These are phyloP conservation scores for Pythium angustatum DNA, from an alignment of 352 stramenopile genomes.

Conservation along the genomic window DNA sequence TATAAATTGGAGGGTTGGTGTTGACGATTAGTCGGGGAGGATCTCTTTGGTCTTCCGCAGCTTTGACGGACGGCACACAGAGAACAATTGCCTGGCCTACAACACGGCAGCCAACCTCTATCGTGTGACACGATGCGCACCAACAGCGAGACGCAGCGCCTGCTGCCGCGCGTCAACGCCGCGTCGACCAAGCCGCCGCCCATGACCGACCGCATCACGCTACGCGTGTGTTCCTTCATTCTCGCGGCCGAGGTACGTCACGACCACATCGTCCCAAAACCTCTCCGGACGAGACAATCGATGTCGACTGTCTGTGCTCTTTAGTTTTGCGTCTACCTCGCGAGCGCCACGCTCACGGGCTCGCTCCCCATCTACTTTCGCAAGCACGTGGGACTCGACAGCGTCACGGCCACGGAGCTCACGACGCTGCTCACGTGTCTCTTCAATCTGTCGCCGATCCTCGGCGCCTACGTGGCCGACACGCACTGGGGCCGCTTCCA, in stretches of 20 bases:
- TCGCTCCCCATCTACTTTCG: conserved; percentile 88
- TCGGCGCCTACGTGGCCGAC: conserved; percentile 86
- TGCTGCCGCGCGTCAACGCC: conserved; percentile 17
- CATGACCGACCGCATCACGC: conserved; percentile 81
- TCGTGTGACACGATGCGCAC: too few species aligned
- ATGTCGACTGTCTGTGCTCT: not conserved
- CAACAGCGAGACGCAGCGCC: conserved; percentile 23
- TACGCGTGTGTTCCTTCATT: conserved; percentile 88
- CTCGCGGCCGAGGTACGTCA: conserved; percentile 73
- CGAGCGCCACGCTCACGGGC: conserved; percentile 81
- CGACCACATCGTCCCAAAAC: too few species aligned
- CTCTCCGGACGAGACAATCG: too few species aligned
- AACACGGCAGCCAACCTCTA: too few species aligned
- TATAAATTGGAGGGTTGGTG: too few species aligned
- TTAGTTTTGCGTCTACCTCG: conserved; percentile 84
- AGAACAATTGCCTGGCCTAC: too few species aligned
- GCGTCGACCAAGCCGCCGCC: not conserved
- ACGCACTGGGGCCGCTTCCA: conserved; percentile 75
- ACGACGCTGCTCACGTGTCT: conserved; percentile 84
- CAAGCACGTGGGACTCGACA: conserved; percentile 76
- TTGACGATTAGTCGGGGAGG: too few species aligned
- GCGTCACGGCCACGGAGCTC: conserved; percentile 77
- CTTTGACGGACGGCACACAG: too few species aligned
- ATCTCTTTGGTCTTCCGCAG: too few species aligned
- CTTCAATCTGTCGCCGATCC: conserved; percentile 81